Conservation (phyloP, 768 basidiomycete genomes). For the Pleurotus pulmonarius region DNA sequence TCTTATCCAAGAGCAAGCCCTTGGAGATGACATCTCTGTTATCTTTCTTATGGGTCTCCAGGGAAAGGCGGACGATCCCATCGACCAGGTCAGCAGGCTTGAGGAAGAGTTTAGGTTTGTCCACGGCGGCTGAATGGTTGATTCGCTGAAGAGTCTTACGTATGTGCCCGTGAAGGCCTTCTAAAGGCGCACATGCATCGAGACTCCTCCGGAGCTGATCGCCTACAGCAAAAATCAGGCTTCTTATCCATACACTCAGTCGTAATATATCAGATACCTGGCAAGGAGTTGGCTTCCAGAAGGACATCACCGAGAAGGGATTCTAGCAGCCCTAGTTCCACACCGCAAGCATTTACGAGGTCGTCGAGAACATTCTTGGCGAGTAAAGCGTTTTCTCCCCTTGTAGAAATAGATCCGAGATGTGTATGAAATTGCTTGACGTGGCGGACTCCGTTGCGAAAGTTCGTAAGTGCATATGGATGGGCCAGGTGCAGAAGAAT, state of each 20-base stretch:
- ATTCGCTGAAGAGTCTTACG: conserved; percentile 43
- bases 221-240: conserved; percentile 27
- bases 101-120: conserved; percentile 68
- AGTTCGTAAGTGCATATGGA: conserved; percentile 52
- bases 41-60: conserved; percentile 27
- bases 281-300: conserved; percentile 27
- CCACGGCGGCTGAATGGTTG: conserved; percentile 43
- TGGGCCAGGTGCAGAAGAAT: conserved; percentile 59
- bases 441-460: conserved; percentile 48
- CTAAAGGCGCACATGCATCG: conserved; percentile 55
- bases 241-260: too few species aligned
- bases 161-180: conserved; percentile 38
- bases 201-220: conserved; percentile 49
- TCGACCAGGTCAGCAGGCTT: conserved; percentile 71
- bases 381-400: conserved; percentile 58
- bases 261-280: conserved; percentile 17
- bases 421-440: conserved; percentile 56
- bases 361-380: conserved; percentile 64
- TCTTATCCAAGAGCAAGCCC: conserved; percentile 38
- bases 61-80: conserved; percentile 42
- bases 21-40: conserved; percentile 67
- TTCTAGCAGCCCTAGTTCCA: conserved; percentile 54
- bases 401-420: conserved; percentile 49
- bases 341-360: conserved; percentile 58
- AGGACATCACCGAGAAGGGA: conserved; percentile 37